Percentiles rank a stretch among this genome's conserved stretches.
These are phyloP conservation scores for Stachybotrys chlorohalonatus DNA, from an alignment of 2,329 filamentous ascomycete genomes.

Conservation along the genomic window DNA sequence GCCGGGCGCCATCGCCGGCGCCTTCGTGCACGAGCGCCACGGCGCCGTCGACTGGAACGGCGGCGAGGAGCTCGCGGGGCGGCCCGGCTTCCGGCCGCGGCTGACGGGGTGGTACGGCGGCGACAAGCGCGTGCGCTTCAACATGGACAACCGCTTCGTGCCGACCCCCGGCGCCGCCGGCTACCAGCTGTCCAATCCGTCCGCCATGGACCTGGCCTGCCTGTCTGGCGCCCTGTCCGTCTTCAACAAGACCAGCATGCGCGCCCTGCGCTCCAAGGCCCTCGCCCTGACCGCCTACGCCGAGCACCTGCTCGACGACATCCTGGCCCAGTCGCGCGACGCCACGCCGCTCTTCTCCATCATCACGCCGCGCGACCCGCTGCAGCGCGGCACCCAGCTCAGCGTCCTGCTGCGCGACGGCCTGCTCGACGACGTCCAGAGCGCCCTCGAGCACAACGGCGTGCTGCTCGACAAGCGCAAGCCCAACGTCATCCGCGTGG, in stretches of 20 bases:
- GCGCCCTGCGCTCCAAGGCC: conserved; percentile 59
- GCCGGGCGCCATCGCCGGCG: conserved; percentile 69
- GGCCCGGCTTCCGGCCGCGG: conserved; percentile 48
- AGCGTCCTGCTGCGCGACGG: conserved; percentile 62
- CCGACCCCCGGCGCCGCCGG: conserved; percentile 72
- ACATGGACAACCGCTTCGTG: conserved; percentile 73
- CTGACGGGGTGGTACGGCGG: conserved; percentile 83
- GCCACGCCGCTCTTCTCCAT: conserved; percentile 41
- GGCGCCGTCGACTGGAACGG: conserved; percentile 39
- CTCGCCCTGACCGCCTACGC: conserved; percentile 68
- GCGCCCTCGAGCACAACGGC: conserved; percentile 54
- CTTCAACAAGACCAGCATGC: conserved; percentile 64
- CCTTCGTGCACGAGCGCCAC: conserved; percentile 73
- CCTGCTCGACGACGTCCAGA: conserved; percentile 59
- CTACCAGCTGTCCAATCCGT: conserved; percentile 79
- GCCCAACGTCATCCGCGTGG: conserved; percentile 76
- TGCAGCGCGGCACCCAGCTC: conserved; percentile 67
- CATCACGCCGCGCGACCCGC: conserved; percentile 61
- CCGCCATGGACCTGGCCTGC: conserved; percentile 67
- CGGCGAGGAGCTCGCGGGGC: conserved; percentile 20
- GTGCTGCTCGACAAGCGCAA: conserved; percentile 77
- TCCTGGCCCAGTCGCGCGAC: conserved; percentile 23
- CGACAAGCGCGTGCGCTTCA: conserved; percentile 66
- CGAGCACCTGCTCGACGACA: conserved; percentile 51
- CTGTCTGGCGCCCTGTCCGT: conserved; percentile 64